phyloP scores from a whole-genome alignment of 2,329 filamentous ascomycete genomes.

The Penicillium sp. region DNA sequence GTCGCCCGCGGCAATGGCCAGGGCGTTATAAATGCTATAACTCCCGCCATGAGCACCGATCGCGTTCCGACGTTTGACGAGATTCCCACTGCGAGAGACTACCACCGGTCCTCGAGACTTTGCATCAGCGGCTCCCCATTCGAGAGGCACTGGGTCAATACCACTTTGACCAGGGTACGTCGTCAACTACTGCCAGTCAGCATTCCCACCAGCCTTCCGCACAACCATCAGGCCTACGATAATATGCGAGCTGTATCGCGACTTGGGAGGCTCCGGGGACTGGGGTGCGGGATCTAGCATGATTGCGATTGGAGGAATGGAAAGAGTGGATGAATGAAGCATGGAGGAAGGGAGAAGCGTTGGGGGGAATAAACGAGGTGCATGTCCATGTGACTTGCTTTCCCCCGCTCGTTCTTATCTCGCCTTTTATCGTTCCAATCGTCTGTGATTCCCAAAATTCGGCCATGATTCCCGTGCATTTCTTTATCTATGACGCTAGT shows the following conservation, averaged over 20 bases:
- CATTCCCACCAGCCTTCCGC: neutral
- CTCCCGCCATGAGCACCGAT: conserved; percentile 77
- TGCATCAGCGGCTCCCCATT: conserved; percentile 78
- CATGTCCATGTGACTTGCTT: neutral
- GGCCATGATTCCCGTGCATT: neutral
- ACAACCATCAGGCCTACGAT: conserved; percentile 22
- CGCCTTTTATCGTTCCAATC: neutral
- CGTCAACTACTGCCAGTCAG: conserved; percentile 34
- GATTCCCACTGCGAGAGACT: conserved; percentile 50
- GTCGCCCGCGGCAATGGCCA: conserved; percentile 87
- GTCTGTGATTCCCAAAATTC: too few species aligned
- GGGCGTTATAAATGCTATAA: conserved; percentile 91
- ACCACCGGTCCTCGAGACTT: conserved; percentile 76
- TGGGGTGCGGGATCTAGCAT: conserved; percentile 18
- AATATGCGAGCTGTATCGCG: conserved; percentile 32
- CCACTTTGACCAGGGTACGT: conserved; percentile 55
- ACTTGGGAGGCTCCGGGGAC: conserved; percentile 19
- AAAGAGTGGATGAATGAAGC: too few species aligned
- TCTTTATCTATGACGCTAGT: too few species aligned
- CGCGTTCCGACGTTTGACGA: conserved; percentile 42
- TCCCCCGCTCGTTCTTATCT: neutral
- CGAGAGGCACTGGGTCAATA: conserved; percentile 81
- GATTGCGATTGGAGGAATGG: too few species aligned
- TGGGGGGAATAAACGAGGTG: too few species aligned
- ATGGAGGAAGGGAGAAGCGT: neutral